These are phyloP conservation scores for Saccharomycopsis lassenensis DNA, from an alignment of 805 yeast species.

Conservation along the genomic window DNA sequence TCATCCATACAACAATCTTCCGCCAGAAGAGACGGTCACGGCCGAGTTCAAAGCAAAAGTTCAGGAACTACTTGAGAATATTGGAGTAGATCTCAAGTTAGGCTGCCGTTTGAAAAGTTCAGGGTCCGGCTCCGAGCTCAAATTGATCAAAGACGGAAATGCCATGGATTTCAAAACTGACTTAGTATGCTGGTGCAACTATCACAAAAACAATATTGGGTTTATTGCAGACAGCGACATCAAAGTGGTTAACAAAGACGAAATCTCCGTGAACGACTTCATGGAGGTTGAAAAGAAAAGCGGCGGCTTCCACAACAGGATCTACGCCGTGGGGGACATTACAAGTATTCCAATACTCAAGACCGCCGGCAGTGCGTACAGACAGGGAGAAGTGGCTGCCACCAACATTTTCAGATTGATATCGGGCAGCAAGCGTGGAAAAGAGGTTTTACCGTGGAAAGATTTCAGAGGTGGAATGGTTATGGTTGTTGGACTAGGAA, in stretches of 20 bases:
- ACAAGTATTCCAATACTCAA: slow-evolving; percentile 27
- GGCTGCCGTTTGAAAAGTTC: slow-evolving; percentile 24
- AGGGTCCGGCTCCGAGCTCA: no score
- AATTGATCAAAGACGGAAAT: no score
- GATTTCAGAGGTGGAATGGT: slow-evolving; percentile 4
- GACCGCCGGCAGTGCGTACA: slow-evolving; percentile 31
- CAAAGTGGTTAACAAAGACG: slow-evolving; percentile 21
- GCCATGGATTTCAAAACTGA: no score
- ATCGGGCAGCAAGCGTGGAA: neutral
- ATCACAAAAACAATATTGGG: slow-evolving; percentile 26
- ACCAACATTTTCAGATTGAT: slow-evolving; percentile 20
- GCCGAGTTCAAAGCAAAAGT: slow-evolving; percentile 19
- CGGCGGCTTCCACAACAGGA: slow-evolving; percentile 16
- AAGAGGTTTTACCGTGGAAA: slow-evolving; percentile 7
- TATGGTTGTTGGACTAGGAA: slow-evolving; percentile 2
- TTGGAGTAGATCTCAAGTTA: slow-evolving; percentile 22
- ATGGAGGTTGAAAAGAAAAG: slow-evolving; percentile 20
- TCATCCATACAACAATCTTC: slow-evolving; percentile 33
- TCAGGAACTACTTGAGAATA: slow-evolving; percentile 10
- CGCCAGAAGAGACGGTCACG: slow-evolving; percentile 27
- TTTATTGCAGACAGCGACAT: slow-evolving; percentile 19
- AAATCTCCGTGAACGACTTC: slow-evolving; percentile 22
- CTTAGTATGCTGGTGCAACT: slow-evolving; percentile 28
- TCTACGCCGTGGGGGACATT: slow-evolving; percentile 29
- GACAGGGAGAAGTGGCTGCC: slow-evolving; percentile 22